Base-by-base conservation (phyloP, 768 basidiomycete genomes). In the Hypsizygus marmoreus region DNA sequence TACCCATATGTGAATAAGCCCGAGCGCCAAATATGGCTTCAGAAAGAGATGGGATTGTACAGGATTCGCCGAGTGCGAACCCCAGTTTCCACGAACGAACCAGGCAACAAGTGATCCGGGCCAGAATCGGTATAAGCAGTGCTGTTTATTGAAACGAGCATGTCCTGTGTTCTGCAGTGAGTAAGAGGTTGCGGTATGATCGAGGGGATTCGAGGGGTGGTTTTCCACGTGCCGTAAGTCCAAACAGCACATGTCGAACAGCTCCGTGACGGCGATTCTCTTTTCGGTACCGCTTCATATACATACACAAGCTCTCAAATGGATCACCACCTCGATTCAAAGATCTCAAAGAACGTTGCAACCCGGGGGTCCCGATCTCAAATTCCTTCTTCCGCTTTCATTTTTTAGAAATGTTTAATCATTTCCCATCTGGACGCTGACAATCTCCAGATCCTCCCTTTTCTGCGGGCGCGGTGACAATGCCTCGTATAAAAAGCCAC, bases 401-500 rank as follows among this genome's bases (percentile, higher is more conserved):
- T 47, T 34, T 32, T 49, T 43, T 51, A 42, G 41, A 48, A 43
- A 45, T 50, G 49, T 33, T 14, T 44, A 37, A 32, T 43, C 28
- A 50, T 48, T 51, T 40, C 41, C 45, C 50, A 23, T 29, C 52
- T 50, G 52, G 43, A 40, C 17, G 23, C 44, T 37, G 36, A 34
- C 39, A 54, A 57, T 57, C 56, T 54, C 20, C 22, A 49, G 47
- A 54, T 50, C 65, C 64, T 63, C 56, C 55, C 55, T 51, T 57
- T 55, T 53, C 52, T 59, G 52, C 63, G 53, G 57, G 43, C 58
- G 45, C 46, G 52, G 43, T 54, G 50, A 63, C 57, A 62, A 59
- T 56, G 56, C 43, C 50, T 54, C 47, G 38, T 50, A 46, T 54
- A 59, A 60, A 58, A 60, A 61, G 16, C 29, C 58, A 62, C 61